Evolutionary conservation across 805 yeast genomes (phyloP).

Genomic region (Candida montana): DNA sequence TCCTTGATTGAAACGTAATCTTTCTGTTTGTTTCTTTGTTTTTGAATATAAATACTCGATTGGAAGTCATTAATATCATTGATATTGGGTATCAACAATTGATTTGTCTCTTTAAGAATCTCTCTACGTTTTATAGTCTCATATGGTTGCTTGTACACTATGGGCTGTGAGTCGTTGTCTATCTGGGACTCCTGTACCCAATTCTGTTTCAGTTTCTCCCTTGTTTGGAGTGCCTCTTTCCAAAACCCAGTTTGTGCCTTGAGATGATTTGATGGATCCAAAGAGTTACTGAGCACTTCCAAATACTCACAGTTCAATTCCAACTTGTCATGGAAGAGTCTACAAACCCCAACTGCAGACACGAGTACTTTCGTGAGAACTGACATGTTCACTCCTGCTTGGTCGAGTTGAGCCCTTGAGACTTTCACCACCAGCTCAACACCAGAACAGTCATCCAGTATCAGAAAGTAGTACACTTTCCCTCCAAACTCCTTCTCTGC

Average conservation of each 20-base stretch:
- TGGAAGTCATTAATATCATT: constrained; percentile 9
- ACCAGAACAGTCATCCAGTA: constrained; percentile 29
- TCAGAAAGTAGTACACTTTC: constrained; percentile 19
- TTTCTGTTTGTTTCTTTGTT: constrained; percentile 5
- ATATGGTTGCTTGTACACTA: constrained; percentile 5
- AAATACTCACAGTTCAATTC: constrained; percentile 30
- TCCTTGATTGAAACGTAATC: constrained; percentile 6
- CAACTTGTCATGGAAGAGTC: constrained; percentile 12
- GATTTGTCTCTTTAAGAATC: constrained; percentile 1
- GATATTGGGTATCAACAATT: constrained; percentile 6
- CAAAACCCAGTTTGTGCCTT: constrained; percentile 33
- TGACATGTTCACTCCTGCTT: constrained; percentile 19
- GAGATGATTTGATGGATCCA: constrained; percentile 19
- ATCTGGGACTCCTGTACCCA: constrained; percentile 29
- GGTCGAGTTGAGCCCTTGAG: constrained; percentile 14
- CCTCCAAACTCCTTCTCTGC: constrained; percentile 16
- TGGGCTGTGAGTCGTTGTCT: constrained; percentile 4
- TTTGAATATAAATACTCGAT: constrained; percentile 18
- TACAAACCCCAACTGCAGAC: constrained; percentile 24
- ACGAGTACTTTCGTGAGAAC: too few relatives aligned
- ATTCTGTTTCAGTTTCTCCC: constrained; percentile 25
- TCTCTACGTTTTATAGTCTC: background rate
- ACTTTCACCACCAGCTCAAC: constrained; percentile 26
- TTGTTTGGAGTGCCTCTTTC: constrained; percentile 24
- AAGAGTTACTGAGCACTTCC: constrained; percentile 12